These are phyloP conservation scores for Hypoxylon sp. DNA, from an alignment of 2,329 filamentous ascomycete species.

Conservation along the genomic window DNA sequence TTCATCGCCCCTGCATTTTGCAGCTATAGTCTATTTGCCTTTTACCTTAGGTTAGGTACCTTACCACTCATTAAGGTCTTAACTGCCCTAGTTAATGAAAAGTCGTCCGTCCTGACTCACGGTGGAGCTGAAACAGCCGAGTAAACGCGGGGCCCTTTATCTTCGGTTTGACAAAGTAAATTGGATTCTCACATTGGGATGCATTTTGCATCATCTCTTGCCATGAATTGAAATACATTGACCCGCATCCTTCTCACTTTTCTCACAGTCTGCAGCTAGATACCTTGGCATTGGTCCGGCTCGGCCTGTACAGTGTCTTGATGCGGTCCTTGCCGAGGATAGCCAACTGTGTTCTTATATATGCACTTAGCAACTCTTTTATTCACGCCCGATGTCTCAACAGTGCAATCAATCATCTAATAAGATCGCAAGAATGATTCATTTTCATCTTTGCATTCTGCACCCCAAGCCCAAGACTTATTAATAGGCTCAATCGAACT, in stretches of 20 bases:
- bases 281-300: background rate
- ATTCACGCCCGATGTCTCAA: no score
- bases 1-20: no score
- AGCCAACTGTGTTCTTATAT: background rate
- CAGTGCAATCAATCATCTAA: background rate
- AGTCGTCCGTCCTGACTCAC: slow-evolving; percentile 7
- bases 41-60: no score
- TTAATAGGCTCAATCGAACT: background rate
- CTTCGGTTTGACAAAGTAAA: background rate
- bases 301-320: background rate
- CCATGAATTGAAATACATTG: background rate
- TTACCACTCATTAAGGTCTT: no score
- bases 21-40: no score
- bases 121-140: background rate
- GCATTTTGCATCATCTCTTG: background rate
- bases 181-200: background rate
- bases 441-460: background rate
- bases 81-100: no score
- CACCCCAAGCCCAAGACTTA: background rate
- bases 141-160: background rate
- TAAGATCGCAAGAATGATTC: background rate
- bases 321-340: background rate
- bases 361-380: no score
- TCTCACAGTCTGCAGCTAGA: background rate
- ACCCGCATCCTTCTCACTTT: background rate